Conservation (phyloP, 2,329 filamentous ascomycete genomes). For the Ophiocordyceps camponoti-floridani region DNA sequence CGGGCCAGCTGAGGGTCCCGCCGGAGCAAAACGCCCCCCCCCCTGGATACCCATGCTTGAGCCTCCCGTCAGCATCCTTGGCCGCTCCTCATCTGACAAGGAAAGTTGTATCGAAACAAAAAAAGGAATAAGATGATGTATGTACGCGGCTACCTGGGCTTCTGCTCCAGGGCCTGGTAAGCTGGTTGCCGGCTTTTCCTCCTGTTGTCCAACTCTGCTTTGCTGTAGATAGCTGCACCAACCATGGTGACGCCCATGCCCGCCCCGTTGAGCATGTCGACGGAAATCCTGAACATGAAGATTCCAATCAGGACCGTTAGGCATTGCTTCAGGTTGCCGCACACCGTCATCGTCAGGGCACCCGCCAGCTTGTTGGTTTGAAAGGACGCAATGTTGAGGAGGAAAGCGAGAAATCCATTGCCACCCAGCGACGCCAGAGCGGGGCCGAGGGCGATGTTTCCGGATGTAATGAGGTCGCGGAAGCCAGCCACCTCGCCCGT, state of each 20-base stretch:
- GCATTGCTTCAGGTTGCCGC: constrained; percentile 40
- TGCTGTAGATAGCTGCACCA: constrained; percentile 39
- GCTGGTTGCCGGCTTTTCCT: constrained; percentile 11
- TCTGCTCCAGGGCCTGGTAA: constrained; percentile 19
- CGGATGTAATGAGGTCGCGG: constrained; percentile 15
- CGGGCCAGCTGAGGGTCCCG: too few relatives aligned
- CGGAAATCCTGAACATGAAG: constrained; percentile 29
- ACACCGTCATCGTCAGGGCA: constrained; percentile 40
- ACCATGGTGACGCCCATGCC: constrained; percentile 36
- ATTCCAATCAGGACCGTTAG: constrained; percentile 36
- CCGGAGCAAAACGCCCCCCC: too few relatives aligned
- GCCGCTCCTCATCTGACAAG: neutral
- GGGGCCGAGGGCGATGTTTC: constrained; percentile 16
- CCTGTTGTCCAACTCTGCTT: constrained; percentile 34
- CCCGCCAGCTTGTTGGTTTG: constrained; percentile 39
- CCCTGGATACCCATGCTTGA: too few relatives aligned
- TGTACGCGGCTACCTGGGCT: constrained; percentile 6
- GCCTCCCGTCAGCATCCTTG: neutral
- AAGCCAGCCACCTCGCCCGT: constrained; percentile 32
- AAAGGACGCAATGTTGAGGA: constrained; percentile 38
- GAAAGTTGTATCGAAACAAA: neutral
- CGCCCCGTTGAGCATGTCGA: constrained; percentile 33
- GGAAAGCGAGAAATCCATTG: constrained; percentile 35
- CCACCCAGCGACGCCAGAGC: constrained; percentile 24
- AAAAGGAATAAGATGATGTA: neutral